Evolutionary conservation across 148 eudicot genomes (phyloP).

Genomic region (Talinum fruticosum): DNA sequence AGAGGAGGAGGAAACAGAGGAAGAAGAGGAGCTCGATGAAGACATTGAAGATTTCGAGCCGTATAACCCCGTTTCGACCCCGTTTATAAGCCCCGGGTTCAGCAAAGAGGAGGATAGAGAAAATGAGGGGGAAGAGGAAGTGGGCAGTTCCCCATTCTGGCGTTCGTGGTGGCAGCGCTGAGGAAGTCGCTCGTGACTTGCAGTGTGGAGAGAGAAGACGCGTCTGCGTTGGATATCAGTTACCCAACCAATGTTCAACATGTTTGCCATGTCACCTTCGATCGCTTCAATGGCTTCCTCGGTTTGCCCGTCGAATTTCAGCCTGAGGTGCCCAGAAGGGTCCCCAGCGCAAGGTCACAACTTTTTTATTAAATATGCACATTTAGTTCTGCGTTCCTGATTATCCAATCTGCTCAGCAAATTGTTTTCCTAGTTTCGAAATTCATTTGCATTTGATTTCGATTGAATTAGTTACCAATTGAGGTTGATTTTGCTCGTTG

Average conservation of each 20-base stretch:
- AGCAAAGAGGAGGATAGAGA: neutral
- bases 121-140: neutral
- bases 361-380: neutral
- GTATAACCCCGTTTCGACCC: conserved; percentile 28
- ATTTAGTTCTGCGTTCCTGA: neutral
- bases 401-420: neutral
- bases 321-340: conserved; percentile 56
- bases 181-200: conserved; percentile 78
- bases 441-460: neutral
- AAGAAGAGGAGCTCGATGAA: conserved; percentile 24
- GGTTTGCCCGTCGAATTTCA: conserved; percentile 76
- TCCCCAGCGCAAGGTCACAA: conserved; percentile 84
- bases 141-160: conserved; percentile 43
- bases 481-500: neutral
- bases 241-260: conserved; percentile 74
- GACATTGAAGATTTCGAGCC: conserved; percentile 19
- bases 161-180: conserved; percentile 43
- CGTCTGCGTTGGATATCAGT: conserved; percentile 57
- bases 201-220: conserved; percentile 56
- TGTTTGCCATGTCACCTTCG: conserved; percentile 87
- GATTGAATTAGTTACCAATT: neutral
- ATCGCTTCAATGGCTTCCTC: conserved; percentile 72
- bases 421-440: neutral
- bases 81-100: conserved; percentile 31
- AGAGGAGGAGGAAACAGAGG: conserved; percentile 16